Conservation (phyloP, 2,329 filamentous ascomycete species). For the Calonectria pseudoreteaudii region DNA sequence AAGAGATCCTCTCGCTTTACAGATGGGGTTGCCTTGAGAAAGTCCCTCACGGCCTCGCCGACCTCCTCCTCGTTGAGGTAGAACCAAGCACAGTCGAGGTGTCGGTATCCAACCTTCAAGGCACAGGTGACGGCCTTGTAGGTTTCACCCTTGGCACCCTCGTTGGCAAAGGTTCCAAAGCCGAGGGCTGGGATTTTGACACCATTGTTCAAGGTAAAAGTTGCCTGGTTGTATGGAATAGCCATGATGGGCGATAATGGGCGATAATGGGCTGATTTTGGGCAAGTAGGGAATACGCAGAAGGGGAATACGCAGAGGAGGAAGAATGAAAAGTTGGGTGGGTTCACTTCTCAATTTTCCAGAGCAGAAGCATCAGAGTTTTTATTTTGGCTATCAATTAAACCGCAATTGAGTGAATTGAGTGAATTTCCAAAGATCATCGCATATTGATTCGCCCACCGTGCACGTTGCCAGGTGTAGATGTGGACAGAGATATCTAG, state of each 20-base stretch:
- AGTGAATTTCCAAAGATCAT: conserved; percentile 6
- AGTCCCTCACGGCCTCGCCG: conserved; percentile 55
- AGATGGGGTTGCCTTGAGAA: conserved; percentile 37
- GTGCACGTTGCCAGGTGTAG: background rate
- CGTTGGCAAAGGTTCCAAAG: conserved; percentile 76
- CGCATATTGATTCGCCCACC: background rate
- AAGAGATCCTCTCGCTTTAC: conserved; percentile 55
- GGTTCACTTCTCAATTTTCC: background rate
- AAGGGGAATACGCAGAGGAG: background rate
- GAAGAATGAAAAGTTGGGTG: background rate
- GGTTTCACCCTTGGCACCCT: conserved; percentile 56
- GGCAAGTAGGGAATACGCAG: background rate
- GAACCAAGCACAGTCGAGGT: conserved; percentile 61
- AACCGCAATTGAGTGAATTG: background rate
- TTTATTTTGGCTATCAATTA: background rate
- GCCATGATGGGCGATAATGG: conserved; percentile 26
- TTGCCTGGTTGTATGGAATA: conserved; percentile 44
- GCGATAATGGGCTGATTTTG: background rate
- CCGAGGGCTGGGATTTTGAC: conserved; percentile 72
- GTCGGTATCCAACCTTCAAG: conserved; percentile 56
- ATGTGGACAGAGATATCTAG: background rate
- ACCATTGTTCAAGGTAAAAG: conserved; percentile 61
- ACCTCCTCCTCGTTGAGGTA: conserved; percentile 60
- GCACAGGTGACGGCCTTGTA: conserved; percentile 54
- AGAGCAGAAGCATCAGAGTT: background rate